Evolutionary conservation across 1,284 basidiomycete species (phyloP).

Genomic region (Rhodotorula sp.): DNA sequence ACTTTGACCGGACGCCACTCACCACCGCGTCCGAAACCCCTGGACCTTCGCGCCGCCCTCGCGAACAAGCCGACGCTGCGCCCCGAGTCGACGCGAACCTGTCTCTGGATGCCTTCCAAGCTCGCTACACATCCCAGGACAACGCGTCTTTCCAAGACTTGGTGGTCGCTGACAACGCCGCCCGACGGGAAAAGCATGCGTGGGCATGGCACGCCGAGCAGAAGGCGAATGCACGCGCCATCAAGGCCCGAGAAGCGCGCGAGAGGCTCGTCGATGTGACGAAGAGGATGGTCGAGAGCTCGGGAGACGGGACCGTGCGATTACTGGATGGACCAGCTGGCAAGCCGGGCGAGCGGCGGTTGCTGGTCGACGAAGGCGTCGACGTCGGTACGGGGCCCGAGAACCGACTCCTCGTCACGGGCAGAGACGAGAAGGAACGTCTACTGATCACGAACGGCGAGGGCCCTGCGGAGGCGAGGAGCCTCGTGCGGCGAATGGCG

Average conservation of each 20-base stretch:
- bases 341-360: slow-evolving; percentile 47
- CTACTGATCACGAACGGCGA: slow-evolving; percentile 22
- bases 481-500: background rate
- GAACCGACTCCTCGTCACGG: slow-evolving; percentile 38
- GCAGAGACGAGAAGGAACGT: slow-evolving; percentile 45
- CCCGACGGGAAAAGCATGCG: slow-evolving; percentile 69
- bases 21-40: slow-evolving; percentile 15
- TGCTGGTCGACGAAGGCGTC: slow-evolving; percentile 50
- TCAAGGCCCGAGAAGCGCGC: slow-evolving; percentile 39
- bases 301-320: slow-evolving; percentile 39
- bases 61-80: background rate
- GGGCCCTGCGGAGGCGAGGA: too few relatives aligned
- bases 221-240: slow-evolving; percentile 59
- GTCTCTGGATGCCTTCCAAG: slow-evolving; percentile 79
- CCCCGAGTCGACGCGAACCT: slow-evolving; percentile 50
- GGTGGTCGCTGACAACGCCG: slow-evolving; percentile 78
- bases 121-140: slow-evolving; percentile 88
- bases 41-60: background rate
- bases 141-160: slow-evolving; percentile 92
- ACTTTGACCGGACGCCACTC: slow-evolving; percentile 24
- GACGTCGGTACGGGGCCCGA: slow-evolving; percentile 27
- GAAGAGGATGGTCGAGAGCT: slow-evolving; percentile 36
- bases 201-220: slow-evolving; percentile 92
- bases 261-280: slow-evolving; percentile 44
- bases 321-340: slow-evolving; percentile 51